Evolutionary conservation across 768 basidiomycete genomes (phyloP).

Genomic region (Hericium alpestre): DNA sequence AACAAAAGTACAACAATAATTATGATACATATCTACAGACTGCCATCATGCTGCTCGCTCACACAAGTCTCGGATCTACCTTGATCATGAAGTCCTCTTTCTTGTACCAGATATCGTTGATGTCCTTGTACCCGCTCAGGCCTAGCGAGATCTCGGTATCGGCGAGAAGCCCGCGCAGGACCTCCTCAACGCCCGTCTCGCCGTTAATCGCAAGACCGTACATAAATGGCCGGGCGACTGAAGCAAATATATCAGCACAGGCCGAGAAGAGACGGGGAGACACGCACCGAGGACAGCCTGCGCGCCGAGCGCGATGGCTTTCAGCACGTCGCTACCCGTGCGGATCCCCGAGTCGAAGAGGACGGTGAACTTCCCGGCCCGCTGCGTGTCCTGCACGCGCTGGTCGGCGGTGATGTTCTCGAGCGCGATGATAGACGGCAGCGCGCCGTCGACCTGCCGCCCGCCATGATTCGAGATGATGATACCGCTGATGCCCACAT

Average conservation of each 20-base stretch:
- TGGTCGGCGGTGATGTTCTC: constrained; percentile 56
- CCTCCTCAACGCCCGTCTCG: constrained; percentile 65
- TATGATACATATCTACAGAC: no score
- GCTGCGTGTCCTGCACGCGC: constrained; percentile 46
- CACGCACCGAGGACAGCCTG: constrained; percentile 65
- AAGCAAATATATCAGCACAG: neutral
- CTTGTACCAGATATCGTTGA: constrained; percentile 56
- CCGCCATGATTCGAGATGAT: constrained; percentile 77
- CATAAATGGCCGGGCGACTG: constrained; percentile 67
- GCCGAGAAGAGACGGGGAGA: neutral
- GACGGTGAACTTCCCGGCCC: constrained; percentile 50
- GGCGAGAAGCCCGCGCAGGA: constrained; percentile 54
- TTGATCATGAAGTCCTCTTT: constrained; percentile 39
- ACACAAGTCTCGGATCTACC: constrained; percentile 17
- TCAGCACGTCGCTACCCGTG: constrained; percentile 73
- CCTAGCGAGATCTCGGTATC: constrained; percentile 61
- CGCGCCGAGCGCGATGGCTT: constrained; percentile 79
- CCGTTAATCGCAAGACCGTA: constrained; percentile 66
- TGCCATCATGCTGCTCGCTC: no score
- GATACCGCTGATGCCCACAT: constrained; percentile 58
- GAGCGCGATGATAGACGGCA: constrained; percentile 63
- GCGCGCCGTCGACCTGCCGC: constrained; percentile 69
- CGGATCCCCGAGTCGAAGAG: constrained; percentile 78
- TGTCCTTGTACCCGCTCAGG: constrained; percentile 43
- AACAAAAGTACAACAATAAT: no score